Evolutionary conservation across 306 rosid genomes (phyloP), one percentile per base, ranked within the genome.

Genomic region (Fragaria nilgerrensis): DNA sequence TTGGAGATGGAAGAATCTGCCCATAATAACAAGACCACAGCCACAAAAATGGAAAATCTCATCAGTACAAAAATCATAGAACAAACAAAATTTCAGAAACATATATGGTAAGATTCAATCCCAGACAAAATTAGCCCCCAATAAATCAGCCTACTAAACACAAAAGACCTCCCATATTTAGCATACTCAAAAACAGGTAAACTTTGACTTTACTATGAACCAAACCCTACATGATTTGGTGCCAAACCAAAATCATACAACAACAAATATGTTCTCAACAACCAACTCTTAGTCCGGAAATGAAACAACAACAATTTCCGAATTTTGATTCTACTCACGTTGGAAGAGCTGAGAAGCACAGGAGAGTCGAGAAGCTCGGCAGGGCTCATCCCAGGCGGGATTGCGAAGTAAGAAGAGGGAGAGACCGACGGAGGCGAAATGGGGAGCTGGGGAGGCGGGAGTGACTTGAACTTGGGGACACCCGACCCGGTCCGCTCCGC

Each of bases 321-420:
- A 2, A 19, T 5, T 68, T 58, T 32, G 15, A 72, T 58, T 23
- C 17, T 17, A 59, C 96, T 79, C 77, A 95, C 98, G 78, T 89
- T 82, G 68, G 91, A 90, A 62, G 89, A 23, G 74, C 67, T 83
- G n/a, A 92, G 86, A 17, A 92, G 95, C 36, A 92, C 92, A 9
- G 99, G 99, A 10, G 99, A 95, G 80, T 95, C 97, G 9, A 95
- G 91, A 53, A 95, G 94, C 75, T 95, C 99, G 19, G 97, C 88
- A 0, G 92, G 96, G 77, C 89, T 92, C 59, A 95, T 29, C 7
- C 94, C 97, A 75, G 87, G 80, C 11, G 97, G 97, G 72, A 95
- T 85, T 16, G 90, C 45, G 58, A 95, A 95, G 79, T 87, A 89
- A 59, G 96, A 86, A 64, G 96, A 89, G 20, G 96, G 93, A 70